phyloP scores from a whole-genome alignment of 2,329 filamentous ascomycete genomes.

The Acrocalymma vagum region DNA sequence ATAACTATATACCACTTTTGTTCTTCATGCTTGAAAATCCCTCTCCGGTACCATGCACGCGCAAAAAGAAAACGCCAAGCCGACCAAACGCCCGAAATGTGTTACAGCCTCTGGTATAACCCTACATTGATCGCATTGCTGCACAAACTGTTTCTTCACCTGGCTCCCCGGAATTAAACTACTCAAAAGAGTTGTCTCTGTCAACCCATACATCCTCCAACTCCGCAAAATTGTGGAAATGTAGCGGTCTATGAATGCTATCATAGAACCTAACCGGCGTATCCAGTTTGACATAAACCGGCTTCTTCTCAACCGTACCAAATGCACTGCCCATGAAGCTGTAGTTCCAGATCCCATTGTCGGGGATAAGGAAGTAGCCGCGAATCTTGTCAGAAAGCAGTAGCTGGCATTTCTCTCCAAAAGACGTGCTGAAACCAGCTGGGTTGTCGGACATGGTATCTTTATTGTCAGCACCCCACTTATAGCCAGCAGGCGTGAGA shows the following conservation, averaged over 20 bases:
- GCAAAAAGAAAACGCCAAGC: slow-evolving; percentile 17
- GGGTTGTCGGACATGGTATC: slow-evolving; percentile 93
- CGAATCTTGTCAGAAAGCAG: slow-evolving; percentile 91
- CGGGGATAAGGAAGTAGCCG: slow-evolving; percentile 95
- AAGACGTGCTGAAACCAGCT: slow-evolving; percentile 87
- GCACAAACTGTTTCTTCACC: slow-evolving; percentile 1
- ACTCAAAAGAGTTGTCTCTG: slow-evolving; percentile 91
- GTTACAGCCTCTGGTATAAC: slow-evolving; percentile 5
- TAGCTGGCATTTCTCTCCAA: slow-evolving; percentile 96
- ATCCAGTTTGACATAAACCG: slow-evolving; percentile 91
- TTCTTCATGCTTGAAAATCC: slow-evolving; percentile 5
- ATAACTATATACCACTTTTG: slow-evolving; percentile 32
- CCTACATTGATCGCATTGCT: neutral
- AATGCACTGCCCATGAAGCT: slow-evolving; percentile 96
- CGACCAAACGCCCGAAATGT: slow-evolving; percentile 14
- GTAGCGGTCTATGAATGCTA: slow-evolving; percentile 87
- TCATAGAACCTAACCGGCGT: slow-evolving; percentile 89
- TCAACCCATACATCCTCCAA: slow-evolving; percentile 97
- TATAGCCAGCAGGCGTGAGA: slow-evolving; percentile 89
- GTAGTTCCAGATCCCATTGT: slow-evolving; percentile 94
- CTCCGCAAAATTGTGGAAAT: slow-evolving; percentile 98
- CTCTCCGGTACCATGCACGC: slow-evolving; percentile 7
- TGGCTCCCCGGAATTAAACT: slow-evolving; percentile 3
- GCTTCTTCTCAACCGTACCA: slow-evolving; percentile 86
- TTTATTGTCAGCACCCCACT: slow-evolving; percentile 96